Evolutionary conservation across 768 basidiomycete species (phyloP).

Genomic region (Boletellus sp.): DNA sequence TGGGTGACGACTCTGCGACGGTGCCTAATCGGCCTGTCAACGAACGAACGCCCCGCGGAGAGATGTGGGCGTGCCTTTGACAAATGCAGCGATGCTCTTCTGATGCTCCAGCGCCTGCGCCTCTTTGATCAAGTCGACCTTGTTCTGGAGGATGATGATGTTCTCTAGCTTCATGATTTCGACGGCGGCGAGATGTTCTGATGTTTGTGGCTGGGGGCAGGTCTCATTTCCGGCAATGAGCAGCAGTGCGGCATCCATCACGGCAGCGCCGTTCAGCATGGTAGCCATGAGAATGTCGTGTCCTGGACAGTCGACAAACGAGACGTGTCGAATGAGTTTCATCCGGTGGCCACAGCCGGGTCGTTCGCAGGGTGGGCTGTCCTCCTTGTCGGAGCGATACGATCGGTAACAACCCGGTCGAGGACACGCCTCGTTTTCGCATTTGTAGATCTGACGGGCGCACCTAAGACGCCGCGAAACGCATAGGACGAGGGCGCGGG

Average conservation of each 20-base stretch:
- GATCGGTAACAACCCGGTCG: slow-evolving; percentile 93
- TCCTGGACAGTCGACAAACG: slow-evolving; percentile 96
- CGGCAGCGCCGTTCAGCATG: slow-evolving; percentile 99
- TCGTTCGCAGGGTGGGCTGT: slow-evolving; percentile 88
- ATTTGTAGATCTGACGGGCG: slow-evolving; percentile 84
- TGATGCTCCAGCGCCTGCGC: slow-evolving; percentile 92
- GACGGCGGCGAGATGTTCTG: slow-evolving; percentile 96
- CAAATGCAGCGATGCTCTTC: slow-evolving; percentile 92
- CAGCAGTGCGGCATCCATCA: slow-evolving; percentile 97
- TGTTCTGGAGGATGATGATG: slow-evolving; percentile 97
- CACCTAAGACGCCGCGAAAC: background rate
- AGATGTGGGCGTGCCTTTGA: slow-evolving; percentile 62
- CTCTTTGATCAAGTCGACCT: slow-evolving; percentile 97
- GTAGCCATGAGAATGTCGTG: slow-evolving; percentile 99
- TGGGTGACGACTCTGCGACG: slow-evolving; percentile 94
- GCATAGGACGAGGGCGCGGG: slow-evolving; percentile 1
- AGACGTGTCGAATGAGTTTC: slow-evolving; percentile 93
- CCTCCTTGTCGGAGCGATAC: slow-evolving; percentile 92
- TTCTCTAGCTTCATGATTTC: slow-evolving; percentile 99
- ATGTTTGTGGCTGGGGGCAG: slow-evolving; percentile 98
- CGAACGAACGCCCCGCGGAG: background rate
- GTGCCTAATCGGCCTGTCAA: slow-evolving; percentile 56
- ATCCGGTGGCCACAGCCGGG: slow-evolving; percentile 88
- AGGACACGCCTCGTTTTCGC: slow-evolving; percentile 89
- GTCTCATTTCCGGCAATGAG: slow-evolving; percentile 98